Evolutionary conservation across 371 early-diverging fungal species (phyloP), one percentile per base, ranked within the genome.

Genomic region (Mucor lusitanicus): DNA sequence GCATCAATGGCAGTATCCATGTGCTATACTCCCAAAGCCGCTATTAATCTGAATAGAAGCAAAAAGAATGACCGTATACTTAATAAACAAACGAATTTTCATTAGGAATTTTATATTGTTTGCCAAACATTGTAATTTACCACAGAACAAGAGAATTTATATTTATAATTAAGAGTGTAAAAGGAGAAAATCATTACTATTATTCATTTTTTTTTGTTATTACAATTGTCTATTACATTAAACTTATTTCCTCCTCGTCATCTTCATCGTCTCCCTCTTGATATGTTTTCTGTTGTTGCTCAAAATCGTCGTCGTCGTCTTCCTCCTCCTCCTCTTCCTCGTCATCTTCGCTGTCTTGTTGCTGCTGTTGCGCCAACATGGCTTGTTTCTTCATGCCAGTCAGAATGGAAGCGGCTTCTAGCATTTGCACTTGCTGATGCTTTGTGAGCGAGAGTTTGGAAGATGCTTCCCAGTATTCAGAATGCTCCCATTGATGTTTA

Each of bases 401-500:
- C 23, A 90, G 64, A 40, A 90, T 87, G 37, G 86, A 81, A 7
- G 92, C 92, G 12, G 91, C 91, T 65, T 91, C 91, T 63, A 91
- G 70, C 73, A 91, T 65, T 65, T 89, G 89, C 1, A 91, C 90
- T 68, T 91, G 91, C 64, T 90, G 90, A 69, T 90, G 91, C 68
- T 90, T 90, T 48, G 89, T 85, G 23, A 90, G 67, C 28, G 83
- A 70, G 53, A 91, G 77, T 64, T 88, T 86, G 62, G 83, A 79
- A 8, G 87, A 83, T 54, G 77, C 65, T 37, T 82, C 83, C 91
- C 91, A 91, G 62, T 85, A 72, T 35, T 82, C 84, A 19, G 88
- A 86, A 59, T 91, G 91, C 61, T 90, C 88, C 89, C 88, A 88
- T 23, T 85, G 85, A 70, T 91, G 91, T 71, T 88, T 88, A 64